Conservation (phyloP, 768 basidiomycete species). For the Rhizopogon vulgaris region DNA sequence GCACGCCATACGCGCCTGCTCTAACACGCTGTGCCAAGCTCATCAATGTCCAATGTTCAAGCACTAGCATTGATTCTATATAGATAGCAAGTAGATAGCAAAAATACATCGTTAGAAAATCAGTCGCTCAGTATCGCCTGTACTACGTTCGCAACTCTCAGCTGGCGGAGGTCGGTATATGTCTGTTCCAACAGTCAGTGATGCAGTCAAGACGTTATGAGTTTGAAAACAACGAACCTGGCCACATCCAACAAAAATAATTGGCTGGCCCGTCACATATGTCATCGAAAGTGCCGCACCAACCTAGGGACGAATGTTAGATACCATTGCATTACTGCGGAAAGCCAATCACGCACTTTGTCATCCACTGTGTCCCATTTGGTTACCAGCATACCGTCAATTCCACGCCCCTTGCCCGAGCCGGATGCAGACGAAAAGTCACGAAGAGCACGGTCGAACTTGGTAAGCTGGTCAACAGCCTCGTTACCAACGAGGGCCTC, state of each 20-base stretch:
- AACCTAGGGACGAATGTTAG: constrained; percentile 47
- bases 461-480: constrained; percentile 94
- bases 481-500: constrained; percentile 98
- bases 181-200: constrained; percentile 46
- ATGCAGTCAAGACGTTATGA: no score
- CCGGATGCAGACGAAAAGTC: constrained; percentile 79
- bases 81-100: background rate
- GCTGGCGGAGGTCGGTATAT: constrained; percentile 90
- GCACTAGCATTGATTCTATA: background rate
- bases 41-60: background rate
- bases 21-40: background rate
- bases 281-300: constrained; percentile 99
- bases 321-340: background rate
- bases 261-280: constrained; percentile 97
- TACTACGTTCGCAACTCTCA: constrained; percentile 90
- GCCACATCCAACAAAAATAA: constrained; percentile 96
- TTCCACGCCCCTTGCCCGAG: constrained; percentile 71
- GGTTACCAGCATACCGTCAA: constrained; percentile 97
- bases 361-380: constrained; percentile 99
- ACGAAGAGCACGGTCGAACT: constrained; percentile 90
- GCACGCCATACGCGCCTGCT: no score
- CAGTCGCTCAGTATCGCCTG: constrained; percentile 83
- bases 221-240: constrained; percentile 52
- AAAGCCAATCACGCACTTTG: constrained; percentile 50
- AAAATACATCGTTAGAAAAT: background rate